These are phyloP conservation scores for Pseudocercospora vitis DNA, from an alignment of 2,329 filamentous ascomycete genomes.

Conservation along the genomic window DNA sequence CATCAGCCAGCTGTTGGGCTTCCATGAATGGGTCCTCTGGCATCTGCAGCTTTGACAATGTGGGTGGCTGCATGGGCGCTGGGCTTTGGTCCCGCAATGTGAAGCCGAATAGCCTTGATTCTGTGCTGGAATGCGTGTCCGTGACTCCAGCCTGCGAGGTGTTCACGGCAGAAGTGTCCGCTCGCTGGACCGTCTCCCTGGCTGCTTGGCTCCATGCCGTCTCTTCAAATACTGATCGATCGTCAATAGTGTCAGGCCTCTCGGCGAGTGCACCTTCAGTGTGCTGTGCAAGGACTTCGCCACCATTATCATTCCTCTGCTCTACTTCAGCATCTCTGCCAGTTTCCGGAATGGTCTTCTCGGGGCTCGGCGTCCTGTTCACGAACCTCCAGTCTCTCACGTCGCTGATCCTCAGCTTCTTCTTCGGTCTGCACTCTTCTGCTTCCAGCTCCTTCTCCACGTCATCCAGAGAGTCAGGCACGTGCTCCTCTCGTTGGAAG, in stretches of 20 bases:
- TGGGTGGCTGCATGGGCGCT: conserved; percentile 28
- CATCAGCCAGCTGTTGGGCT: background rate
- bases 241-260: background rate
- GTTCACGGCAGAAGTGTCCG: background rate
- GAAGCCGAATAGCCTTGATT: background rate
- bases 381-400: conserved; percentile 72
- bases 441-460: conserved; percentile 60
- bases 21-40: conserved; percentile 12
- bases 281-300: background rate
- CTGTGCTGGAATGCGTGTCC: background rate
- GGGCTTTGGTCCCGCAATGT: background rate
- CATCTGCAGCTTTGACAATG: conserved; percentile 31
- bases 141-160: background rate
- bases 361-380: conserved; percentile 70
- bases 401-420: conserved; percentile 68
- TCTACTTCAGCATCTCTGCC: background rate
- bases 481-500: conserved; percentile 53
- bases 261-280: background rate
- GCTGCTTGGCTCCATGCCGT: background rate
- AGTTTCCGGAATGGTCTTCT: conserved; percentile 44
- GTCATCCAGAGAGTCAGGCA: conserved; percentile 68
- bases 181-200: background rate
- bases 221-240: background rate
- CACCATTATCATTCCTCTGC: background rate
- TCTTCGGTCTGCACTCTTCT: conserved; percentile 56